A percentile compares a stretch with the other conserved stretches of the same genome.
These are phyloP conservation scores for Quercus aquifolioides DNA, from an alignment of 306 rosid species.

Conservation along the genomic window DNA sequence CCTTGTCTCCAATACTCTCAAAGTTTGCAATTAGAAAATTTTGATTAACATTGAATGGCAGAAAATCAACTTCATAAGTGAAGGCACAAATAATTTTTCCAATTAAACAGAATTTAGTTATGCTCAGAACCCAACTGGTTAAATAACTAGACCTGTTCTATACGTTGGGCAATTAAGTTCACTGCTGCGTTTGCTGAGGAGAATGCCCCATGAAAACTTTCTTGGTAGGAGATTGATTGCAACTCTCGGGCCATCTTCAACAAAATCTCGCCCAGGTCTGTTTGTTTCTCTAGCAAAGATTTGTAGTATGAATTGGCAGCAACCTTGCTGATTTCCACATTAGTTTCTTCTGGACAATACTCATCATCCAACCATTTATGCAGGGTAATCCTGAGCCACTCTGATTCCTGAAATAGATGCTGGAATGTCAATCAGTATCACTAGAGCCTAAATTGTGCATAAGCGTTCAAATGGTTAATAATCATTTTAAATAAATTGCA, in stretches of 20 bases:
- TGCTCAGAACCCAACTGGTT: not conserved
- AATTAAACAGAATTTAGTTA: not conserved
- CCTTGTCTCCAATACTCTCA: not conserved
- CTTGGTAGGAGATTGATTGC: conserved; percentile 75
- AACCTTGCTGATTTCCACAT: conserved; percentile 82
- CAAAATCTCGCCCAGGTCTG: conserved; percentile 77
- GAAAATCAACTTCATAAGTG: not conserved
- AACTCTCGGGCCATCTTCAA: conserved; percentile 70
- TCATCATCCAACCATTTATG: conserved; percentile 95
- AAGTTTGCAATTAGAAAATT: not conserved
- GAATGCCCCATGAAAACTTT: conserved; percentile 95
- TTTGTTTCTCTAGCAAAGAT: conserved; percentile 54
- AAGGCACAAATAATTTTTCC: not conserved
- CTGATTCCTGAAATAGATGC: conserved; percentile 67
- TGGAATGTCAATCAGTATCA: not conserved
- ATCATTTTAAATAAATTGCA: not conserved
- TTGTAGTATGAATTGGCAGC: conserved; percentile 75
- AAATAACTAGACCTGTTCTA: conserved; percentile 32
- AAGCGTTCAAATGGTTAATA: not conserved
- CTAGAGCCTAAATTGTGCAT: not conserved
- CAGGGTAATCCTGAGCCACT: conserved; percentile 79
- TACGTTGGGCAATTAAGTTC: conserved; percentile 66
- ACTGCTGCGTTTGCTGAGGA: conserved; percentile 95
- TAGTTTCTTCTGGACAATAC: conserved; percentile 89
- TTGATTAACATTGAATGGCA: not conserved